Conservation (phyloP, 257 asterid species). For the Galeopsis tetrahit region DNA sequence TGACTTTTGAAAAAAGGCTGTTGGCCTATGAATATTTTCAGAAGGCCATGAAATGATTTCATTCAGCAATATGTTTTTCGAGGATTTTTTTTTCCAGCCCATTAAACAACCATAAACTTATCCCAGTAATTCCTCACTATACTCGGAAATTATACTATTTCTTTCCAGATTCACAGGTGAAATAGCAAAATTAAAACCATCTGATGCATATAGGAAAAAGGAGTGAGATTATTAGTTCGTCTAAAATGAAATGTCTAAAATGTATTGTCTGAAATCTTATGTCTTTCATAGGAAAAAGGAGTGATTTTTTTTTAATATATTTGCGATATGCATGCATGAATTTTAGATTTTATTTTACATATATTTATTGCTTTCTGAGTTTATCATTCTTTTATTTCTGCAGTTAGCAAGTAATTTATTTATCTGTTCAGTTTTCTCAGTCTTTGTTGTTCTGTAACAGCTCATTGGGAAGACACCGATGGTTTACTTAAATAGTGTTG, state of each 20-base stretch:
- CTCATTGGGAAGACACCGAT: constrained; percentile 96
- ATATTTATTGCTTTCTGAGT: neutral
- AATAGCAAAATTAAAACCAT: neutral
- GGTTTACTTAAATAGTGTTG: constrained; percentile 87
- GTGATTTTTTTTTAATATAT: no score
- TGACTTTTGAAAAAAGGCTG: constrained; percentile 13
- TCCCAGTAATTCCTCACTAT: neutral
- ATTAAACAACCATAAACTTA: neutral
- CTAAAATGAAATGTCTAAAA: constrained; percentile 2
- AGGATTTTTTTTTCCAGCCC: neutral
- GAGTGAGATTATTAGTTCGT: neutral
- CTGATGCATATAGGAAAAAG: constrained; percentile 19
- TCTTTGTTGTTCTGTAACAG: constrained; percentile 48
- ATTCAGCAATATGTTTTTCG: neutral
- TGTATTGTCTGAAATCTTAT: constrained; percentile 24
- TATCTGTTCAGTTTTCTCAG: constrained; percentile 11
- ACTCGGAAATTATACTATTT: neutral
- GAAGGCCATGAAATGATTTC: neutral
- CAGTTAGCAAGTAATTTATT: constrained; percentile 1
- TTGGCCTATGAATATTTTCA: neutral
- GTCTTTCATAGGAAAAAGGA: no score
- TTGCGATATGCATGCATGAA: neutral
- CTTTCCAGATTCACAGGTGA: neutral
- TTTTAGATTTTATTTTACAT: constrained; percentile 18
- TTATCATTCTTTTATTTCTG: neutral